Conservation (phyloP, 331 rosid genomes). For the Pyrus hybrid region DNA sequence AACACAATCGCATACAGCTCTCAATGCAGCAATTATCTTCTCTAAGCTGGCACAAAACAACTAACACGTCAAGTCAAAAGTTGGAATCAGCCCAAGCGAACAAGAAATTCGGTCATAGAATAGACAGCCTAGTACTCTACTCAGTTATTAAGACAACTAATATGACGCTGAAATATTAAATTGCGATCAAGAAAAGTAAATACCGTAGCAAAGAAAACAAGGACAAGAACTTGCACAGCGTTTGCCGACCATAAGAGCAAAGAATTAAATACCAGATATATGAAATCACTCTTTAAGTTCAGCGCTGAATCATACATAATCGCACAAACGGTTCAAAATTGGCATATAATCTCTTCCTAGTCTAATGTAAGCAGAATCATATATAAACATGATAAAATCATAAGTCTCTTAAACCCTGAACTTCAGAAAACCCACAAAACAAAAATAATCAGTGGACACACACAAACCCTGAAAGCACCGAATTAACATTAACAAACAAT, state of each 20-base stretch:
- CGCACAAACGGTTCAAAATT: neutral
- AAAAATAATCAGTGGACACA: neutral
- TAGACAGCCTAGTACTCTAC: neutral
- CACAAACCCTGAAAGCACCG: neutral
- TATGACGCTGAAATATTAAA: neutral
- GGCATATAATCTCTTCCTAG: neutral
- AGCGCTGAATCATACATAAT: neutral
- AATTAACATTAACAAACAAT: neutral
- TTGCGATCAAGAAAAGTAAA: neutral
- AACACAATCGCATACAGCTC: conserved; percentile 65
- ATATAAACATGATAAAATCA: neutral
- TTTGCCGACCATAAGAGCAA: no score
- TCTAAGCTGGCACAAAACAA: no score
- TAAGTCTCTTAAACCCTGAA: neutral
- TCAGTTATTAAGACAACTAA: neutral
- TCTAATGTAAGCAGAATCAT: neutral
- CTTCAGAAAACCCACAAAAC: neutral
- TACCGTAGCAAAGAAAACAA: no score
- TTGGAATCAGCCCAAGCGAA: neutral
- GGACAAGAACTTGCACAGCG: no score
- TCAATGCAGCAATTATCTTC: conserved; percentile 70
- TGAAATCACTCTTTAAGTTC: neutral
- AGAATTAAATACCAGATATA: no score
- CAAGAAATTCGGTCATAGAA: neutral
- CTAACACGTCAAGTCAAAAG: no score